A percentile compares a stretch with the other conserved stretches of the same genome.
These are phyloP conservation scores for Chlorella ohadii DNA, from an alignment of 139 green algal species.

Conservation along the genomic window DNA sequence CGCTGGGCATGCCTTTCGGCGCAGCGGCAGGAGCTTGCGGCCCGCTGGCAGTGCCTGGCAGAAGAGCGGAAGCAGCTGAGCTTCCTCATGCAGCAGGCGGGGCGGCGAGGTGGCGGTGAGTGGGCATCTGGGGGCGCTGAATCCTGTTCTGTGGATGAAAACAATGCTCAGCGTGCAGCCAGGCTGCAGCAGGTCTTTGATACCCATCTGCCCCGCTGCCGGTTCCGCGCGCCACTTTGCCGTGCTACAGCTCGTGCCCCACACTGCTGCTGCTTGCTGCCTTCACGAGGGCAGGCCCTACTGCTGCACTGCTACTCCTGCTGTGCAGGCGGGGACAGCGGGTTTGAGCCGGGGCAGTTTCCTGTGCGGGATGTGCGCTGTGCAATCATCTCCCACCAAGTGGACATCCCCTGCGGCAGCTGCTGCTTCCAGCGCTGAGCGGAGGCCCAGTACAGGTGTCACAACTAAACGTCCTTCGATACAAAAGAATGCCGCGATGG, in stretches of 20 bases:
- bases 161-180: no score
- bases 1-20: neutral
- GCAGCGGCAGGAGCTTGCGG: neutral
- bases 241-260: no score
- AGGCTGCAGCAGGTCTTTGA: no score
- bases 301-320: no score
- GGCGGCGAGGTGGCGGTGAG: neutral
- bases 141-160: no score
- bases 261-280: neutral
- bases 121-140: neutral
- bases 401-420: neutral
- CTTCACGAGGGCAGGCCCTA: no score
- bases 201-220: no score
- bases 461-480: no score
- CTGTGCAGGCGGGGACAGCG: neutral
- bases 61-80: neutral
- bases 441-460: no score
- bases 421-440: conserved; percentile 13
- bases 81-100: neutral
- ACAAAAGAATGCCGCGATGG: no score
- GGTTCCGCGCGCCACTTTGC: no score
- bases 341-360: neutral
- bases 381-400: neutral
- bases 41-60: neutral
- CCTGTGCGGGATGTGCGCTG: neutral